Base-by-base conservation (phyloP, 495 filamentous ascomycete species). In the Annulohypoxylon moriforme region DNA sequence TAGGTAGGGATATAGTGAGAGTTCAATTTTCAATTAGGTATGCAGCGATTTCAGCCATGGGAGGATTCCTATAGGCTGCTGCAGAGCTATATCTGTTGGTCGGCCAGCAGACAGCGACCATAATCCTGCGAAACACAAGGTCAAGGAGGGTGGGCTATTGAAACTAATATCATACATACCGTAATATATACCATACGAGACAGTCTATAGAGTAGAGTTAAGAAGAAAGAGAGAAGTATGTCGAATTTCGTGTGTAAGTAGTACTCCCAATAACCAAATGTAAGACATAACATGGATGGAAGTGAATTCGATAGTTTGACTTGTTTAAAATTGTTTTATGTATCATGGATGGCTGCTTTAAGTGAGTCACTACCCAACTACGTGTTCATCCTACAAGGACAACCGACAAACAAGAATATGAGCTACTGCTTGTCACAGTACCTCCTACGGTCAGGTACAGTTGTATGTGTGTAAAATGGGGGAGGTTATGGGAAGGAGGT, bases 41-140 rank as follows among this genome's bases (percentile, higher is more conserved):
- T 40, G 36, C 22, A 69, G 25, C 29, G 20, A 50, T 18, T 50
- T 25, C 57, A 52, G 65, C 33, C 44, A 29, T 29, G 71, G 71
- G 55, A 33, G 55, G 42, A 47, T 59, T 65, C 66, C 71, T 67
- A 73, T 69, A 69, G 66, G 71, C 20, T 11, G 24, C 31, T 11
- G n/a, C 1, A 52, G 13, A 59, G 49, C 57, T 44, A 40, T 55
- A 29, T 65, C 60, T 49, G 61, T 46, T 63, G 36, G 61, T 63
- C 55, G 66, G 62, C 24, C 22, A 42, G 29, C 34, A 40, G 11
- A 25, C 31, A 64, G 53, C 44, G 22, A 63, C 64, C 44, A 46
- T 42, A 22, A 33, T 49, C 34, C 34, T 40, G 49, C 65, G 34
- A 61, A 73, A 36, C 38, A 65, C 34, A 34, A n/a, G 31, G 38